Evolutionary conservation across 345 rosid species (phyloP), one percentile per base, ranked within the genome.

Genomic region (Durio zibethinus): DNA sequence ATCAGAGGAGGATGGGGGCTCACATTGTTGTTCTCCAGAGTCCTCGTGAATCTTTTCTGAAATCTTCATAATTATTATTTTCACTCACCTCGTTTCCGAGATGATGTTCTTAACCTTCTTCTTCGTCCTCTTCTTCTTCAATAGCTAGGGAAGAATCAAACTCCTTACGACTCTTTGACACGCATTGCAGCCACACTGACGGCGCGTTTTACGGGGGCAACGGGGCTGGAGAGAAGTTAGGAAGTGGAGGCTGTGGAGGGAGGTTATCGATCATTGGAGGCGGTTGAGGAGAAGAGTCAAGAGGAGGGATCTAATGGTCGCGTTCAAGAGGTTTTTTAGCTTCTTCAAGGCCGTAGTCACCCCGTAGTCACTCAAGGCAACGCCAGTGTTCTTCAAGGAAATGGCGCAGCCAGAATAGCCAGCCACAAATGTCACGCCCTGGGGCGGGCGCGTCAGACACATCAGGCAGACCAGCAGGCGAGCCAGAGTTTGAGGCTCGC

Each of bases 301-400:
- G 81, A 6, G 88, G 84, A 9, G 68, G 83, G 16, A 82, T 79
- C 59, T 65, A 87, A 29, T 45, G 79, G 43, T 83, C 78, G 4
- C 67, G 62, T 67, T 70, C 77, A 25, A 79, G 75, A 23, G 83
- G 74, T 0, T 78, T 88, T 42, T 70, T 87, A 4, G 89, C 85
- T 83, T 96, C 99, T 4, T 94, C 98, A 53, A 86, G 97, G 63
- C 89, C 93, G 76, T 91, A 96, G 84, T 92, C 99, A 81, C 94
- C n/a, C n/a, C n/a, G n/a, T n/a, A n/a, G n/a, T n/a, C n/a, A n/a
- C n/a, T 88, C 59, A 96, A 85, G 29, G 95, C 94, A 42, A 98
- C 98, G 9, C 99, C 98, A 0, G 92, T 85, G 84, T 93, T 91
- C 83, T 96, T 96, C 14, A 96, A 76, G 14, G 95, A 85, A 64